These are phyloP conservation scores for Cladosporium sp. DNA, from an alignment of 2,329 filamentous ascomycete genomes.

Conservation along the genomic window DNA sequence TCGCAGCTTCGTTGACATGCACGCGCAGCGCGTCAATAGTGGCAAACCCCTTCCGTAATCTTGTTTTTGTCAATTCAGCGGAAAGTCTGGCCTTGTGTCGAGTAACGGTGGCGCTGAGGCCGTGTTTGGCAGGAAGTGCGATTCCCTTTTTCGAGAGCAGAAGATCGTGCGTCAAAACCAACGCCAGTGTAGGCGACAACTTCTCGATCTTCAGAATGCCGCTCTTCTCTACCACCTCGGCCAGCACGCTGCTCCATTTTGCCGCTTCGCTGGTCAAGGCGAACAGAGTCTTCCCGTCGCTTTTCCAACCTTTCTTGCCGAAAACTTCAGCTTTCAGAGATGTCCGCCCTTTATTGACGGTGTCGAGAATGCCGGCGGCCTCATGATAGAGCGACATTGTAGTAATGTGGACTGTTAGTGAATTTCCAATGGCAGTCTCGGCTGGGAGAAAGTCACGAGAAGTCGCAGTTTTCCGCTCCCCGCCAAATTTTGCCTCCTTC, in stretches of 20 bases:
- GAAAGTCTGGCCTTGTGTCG: conserved; percentile 75
- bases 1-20: conserved; percentile 46
- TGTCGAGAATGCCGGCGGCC: conserved; percentile 68
- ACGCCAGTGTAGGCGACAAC: conserved; percentile 73
- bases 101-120: conserved; percentile 68
- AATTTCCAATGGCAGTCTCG: too few species aligned
- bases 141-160: conserved; percentile 77
- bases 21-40: conserved; percentile 62
- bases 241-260: conserved; percentile 84
- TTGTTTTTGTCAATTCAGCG: conserved; percentile 76
- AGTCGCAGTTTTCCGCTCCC: too few species aligned
- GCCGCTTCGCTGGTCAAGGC: conserved; percentile 79
- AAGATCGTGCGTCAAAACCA: conserved; percentile 82
- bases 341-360: conserved; percentile 61
- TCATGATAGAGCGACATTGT: conserved; percentile 94
- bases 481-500: too few species aligned
- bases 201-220: conserved; percentile 76
- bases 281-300: conserved; percentile 74
- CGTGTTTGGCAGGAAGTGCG: conserved; percentile 72
- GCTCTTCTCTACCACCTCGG: conserved; percentile 81
- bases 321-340: conserved; percentile 87
- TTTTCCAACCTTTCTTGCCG: conserved; percentile 66
- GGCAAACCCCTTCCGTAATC: conserved; percentile 65
- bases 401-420: too few species aligned
- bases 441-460: too few species aligned